Evolutionary conservation across 768 basidiomycete species (phyloP).

Genomic region (Suillus paluster): DNA sequence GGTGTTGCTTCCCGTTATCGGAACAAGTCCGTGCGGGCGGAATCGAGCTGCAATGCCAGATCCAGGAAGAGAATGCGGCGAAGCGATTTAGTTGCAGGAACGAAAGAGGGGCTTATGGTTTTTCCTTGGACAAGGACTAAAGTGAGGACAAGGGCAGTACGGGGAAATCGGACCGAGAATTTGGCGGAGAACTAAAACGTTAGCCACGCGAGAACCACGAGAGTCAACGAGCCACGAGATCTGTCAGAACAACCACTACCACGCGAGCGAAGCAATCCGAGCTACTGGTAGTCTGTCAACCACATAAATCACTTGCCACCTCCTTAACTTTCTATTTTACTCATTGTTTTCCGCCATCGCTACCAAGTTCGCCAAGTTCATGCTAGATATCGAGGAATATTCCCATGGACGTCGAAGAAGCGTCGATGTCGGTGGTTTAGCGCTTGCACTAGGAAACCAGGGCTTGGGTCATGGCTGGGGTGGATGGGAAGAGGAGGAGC

Average conservation of each 20-base stretch:
- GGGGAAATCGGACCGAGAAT: constrained; percentile 14
- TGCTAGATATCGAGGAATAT: constrained; percentile 35
- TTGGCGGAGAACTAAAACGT: constrained; percentile 25
- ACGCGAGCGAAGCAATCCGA: constrained; percentile 39
- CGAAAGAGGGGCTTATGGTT: constrained; percentile 4
- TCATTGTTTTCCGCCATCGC: neutral
- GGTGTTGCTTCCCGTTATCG: constrained; percentile 1
- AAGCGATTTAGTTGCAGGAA: constrained; percentile 2
- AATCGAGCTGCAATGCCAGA: neutral
- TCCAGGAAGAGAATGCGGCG: neutral
- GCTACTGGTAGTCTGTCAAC: constrained; percentile 20
- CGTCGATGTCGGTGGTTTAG: constrained; percentile 89
- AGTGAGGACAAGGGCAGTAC: neutral
- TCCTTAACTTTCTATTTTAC: constrained; percentile 10
- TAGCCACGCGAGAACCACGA: constrained; percentile 40
- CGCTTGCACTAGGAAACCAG: constrained; percentile 69
- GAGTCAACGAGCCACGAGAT: constrained; percentile 27
- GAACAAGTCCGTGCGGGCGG: neutral
- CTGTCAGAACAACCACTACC: constrained; percentile 33
- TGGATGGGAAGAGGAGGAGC: constrained; percentile 53
- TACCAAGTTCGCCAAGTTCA: constrained; percentile 6
- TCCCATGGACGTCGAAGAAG: constrained; percentile 60
- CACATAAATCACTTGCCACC: constrained; percentile 12
- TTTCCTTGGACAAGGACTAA: neutral
- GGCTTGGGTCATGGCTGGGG: constrained; percentile 77